A percentile compares a stretch with the other conserved stretches of the same genome.
Conservation (phyloP, 2,329 filamentous ascomycete genomes). For the Sarocladium brachiariae region DNA sequence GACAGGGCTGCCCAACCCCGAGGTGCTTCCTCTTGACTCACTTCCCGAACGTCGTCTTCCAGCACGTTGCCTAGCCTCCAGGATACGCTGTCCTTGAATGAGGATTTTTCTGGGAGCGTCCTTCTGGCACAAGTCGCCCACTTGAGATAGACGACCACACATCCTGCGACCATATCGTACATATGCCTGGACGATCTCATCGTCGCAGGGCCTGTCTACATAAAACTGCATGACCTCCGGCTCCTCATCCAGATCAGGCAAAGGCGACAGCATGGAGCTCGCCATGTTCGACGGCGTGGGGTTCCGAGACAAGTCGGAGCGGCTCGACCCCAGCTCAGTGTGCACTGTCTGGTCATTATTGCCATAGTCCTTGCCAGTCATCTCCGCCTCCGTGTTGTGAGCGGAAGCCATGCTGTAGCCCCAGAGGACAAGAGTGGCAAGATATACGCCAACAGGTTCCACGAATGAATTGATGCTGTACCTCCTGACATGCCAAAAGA, state of each 20-base stretch:
- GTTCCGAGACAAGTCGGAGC: not conserved
- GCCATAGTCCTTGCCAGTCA: not conserved
- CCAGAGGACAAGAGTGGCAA: slow-evolving; percentile 30
- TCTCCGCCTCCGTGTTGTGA: not conserved
- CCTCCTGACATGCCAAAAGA: slow-evolving; percentile 37
- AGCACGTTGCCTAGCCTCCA: not conserved
- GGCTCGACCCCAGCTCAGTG: not conserved
- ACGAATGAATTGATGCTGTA: slow-evolving; percentile 30
- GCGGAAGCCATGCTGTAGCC: slow-evolving; percentile 21
- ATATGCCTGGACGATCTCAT: slow-evolving; percentile 49
- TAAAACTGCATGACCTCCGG: slow-evolving; percentile 34
- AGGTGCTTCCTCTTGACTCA: not conserved
- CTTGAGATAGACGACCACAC: slow-evolving; percentile 40
- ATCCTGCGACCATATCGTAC: slow-evolving; percentile 40
- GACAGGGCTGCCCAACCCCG: not conserved
- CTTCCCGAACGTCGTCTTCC: not conserved
- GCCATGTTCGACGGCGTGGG: not conserved
- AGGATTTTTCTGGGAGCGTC: slow-evolving; percentile 14
- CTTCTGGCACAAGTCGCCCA: slow-evolving; percentile 36
- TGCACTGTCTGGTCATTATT: not conserved
- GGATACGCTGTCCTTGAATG: slow-evolving; percentile 11
- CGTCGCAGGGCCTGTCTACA: slow-evolving; percentile 47
- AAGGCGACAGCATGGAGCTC: not conserved
- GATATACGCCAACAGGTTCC: slow-evolving; percentile 27
- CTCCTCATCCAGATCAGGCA: slow-evolving; percentile 10